Conservation (phyloP, 1,139 yeast species). For the Pichia cactophila region DNA sequence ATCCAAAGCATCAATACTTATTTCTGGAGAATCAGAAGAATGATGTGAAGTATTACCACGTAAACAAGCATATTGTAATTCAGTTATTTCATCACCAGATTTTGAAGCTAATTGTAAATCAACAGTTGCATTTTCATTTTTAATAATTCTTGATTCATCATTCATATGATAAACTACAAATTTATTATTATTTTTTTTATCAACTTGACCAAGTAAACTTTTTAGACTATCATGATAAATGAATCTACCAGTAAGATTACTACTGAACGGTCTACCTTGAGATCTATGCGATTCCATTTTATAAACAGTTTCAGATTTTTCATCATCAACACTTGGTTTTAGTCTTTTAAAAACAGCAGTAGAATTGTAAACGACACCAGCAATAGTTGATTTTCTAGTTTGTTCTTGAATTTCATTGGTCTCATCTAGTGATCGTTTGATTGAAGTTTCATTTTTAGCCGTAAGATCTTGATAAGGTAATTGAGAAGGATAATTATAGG, state of each 20-base stretch:
- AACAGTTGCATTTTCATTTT: background rate
- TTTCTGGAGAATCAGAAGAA: slow-evolving; percentile 2
- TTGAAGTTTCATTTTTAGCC: background rate
- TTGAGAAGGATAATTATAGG: background rate
- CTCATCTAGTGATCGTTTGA: background rate
- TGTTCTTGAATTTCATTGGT: background rate
- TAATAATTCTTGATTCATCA: background rate
- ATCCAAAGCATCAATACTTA: slow-evolving; percentile 10
- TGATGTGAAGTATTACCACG: slow-evolving; percentile 4
- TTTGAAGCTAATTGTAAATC: background rate
- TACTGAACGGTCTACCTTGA: slow-evolving; percentile 36
- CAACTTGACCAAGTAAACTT: slow-evolving; percentile 20
- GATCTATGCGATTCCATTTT: slow-evolving; percentile 12
- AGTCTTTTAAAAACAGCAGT: slow-evolving; percentile 22
- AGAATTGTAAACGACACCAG: slow-evolving; percentile 23
- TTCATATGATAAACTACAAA: slow-evolving; percentile 18
- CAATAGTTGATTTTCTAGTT: slow-evolving; percentile 17
- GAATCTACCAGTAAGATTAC: slow-evolving; percentile 30
- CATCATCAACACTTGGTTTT: slow-evolving; percentile 15
- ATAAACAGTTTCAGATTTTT: slow-evolving; percentile 10
- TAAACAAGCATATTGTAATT: background rate
- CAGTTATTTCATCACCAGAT: background rate
- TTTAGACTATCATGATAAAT: slow-evolving; percentile 22
- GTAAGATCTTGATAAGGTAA: background rate
- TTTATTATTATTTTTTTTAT: slow-evolving; percentile 18